These are phyloP conservation scores for Kodamaea arcana DNA, from an alignment of 1,139 yeast genomes.

Conservation along the genomic window DNA sequence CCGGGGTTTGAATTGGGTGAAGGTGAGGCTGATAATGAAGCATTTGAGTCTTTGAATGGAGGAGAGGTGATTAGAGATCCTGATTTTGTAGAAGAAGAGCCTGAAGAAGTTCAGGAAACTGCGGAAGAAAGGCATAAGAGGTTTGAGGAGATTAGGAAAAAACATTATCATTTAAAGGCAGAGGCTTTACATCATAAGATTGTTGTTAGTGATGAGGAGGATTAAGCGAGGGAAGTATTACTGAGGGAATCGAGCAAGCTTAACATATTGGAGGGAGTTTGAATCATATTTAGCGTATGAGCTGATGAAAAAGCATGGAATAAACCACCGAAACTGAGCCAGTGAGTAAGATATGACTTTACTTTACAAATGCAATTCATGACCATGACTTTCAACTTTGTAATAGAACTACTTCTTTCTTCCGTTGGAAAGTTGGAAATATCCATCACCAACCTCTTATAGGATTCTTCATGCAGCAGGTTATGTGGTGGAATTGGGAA, in stretches of 20 bases:
- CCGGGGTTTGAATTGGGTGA: slow-evolving; percentile 44
- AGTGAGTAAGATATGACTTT: no score
- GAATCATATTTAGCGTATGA: no score
- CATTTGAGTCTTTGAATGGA: slow-evolving; percentile 34
- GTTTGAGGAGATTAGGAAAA: slow-evolving; percentile 73
- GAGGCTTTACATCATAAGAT: slow-evolving; percentile 42
- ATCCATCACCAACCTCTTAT: no score
- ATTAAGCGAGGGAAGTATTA: no score
- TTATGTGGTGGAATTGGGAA: no score
- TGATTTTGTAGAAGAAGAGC: slow-evolving; percentile 20
- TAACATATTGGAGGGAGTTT: neutral
- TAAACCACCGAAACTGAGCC: no score
- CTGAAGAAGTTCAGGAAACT: slow-evolving; percentile 37
- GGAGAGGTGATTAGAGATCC: slow-evolving; percentile 27
- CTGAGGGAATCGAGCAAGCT: neutral
- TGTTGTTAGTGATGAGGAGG: slow-evolving; percentile 21
- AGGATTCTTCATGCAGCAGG: no score
- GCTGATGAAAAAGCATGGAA: no score
- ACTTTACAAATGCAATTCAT: no score
- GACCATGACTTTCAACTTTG: no score
- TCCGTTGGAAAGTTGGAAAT: no score
- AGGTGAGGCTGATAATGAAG: slow-evolving; percentile 42
- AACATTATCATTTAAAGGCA: slow-evolving; percentile 73
- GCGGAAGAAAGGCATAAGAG: slow-evolving; percentile 61
- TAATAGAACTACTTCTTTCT: no score